These are phyloP conservation scores for Kuraishia hungarica DNA, from an alignment of 805 yeast genomes.

Conservation along the genomic window DNA sequence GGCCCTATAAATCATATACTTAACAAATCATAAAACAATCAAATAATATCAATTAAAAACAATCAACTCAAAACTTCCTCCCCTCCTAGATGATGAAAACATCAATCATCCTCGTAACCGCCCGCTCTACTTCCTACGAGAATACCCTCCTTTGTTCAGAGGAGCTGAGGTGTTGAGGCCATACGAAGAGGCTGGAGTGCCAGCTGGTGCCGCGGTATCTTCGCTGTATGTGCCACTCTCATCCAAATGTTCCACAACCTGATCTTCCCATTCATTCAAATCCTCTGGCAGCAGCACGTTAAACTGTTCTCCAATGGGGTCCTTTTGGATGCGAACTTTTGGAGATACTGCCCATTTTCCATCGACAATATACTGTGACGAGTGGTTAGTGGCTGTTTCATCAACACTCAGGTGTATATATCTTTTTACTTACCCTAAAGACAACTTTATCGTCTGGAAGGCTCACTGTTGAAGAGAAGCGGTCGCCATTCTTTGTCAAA, in stretches of 20 bases:
- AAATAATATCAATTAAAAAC: no score
- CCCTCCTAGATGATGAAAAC: no score
- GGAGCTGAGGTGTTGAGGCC: neutral
- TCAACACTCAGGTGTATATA: no score
- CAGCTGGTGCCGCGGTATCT: neutral
- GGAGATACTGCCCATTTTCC: conserved; percentile 42
- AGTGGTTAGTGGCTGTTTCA: neutral
- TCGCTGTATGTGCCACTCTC: neutral
- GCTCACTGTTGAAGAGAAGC: conserved; percentile 35
- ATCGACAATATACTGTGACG: conserved; percentile 40
- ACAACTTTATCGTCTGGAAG: conserved; percentile 28
- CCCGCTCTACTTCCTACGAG: neutral
- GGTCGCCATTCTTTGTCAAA: conserved; percentile 31
- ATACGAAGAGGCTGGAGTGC: neutral
- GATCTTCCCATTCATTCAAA: conserved; percentile 3
- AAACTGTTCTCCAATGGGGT: conserved; percentile 38
- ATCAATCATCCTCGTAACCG: neutral
- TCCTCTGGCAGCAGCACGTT: conserved; percentile 34
- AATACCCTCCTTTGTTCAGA: neutral
- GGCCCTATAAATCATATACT: neutral
- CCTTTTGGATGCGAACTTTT: conserved; percentile 28
- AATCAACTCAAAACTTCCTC: no score
- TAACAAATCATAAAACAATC: no score
- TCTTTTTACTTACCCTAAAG: conserved; percentile 27
- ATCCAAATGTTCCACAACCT: neutral